Base-by-base conservation (phyloP, 2,329 filamentous ascomycete species). In the Colletotrichum paranaense region DNA sequence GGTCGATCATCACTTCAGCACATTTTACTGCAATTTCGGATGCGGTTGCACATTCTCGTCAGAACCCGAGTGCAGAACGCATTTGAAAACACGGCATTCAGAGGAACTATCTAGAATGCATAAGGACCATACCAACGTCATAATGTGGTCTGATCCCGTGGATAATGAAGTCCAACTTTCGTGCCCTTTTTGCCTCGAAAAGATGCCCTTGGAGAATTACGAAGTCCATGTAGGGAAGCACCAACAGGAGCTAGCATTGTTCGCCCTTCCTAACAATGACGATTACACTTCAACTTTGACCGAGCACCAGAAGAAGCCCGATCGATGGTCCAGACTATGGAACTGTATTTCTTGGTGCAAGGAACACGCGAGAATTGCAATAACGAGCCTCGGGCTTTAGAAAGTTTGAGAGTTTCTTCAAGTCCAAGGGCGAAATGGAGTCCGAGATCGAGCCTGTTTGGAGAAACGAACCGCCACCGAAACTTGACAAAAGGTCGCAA, bases 1-100 rank as follows among this genome's bases (percentile, higher is more conserved):
- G 8, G 14, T 65, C 0, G 73, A 79, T 14, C 64, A 71, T 6
- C 80, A 82, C 26, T 79, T 65, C 1, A 26, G 67, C 30, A 35
- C 7, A 5, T 69, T 59, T 3, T 5, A 52, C 5, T 14, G 11
- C 0, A n/a, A 5, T 0, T 68, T 63, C 3, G 1, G 2, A 32
- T 32, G 30, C 30, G 30, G 30, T 32, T 4, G 9, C 30, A 32
- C 30, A 4, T 32, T 32, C 30, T 32, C 30, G 0, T 60, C 56
- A 0, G 14, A 2, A 2, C 5, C 14, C 0, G 57, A 68, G 3
- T 4, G 11, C 2, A 24, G 6, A 1, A 1, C 30, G 30, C 57
- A 68, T 24, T 5, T 68, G 6, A 0, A 16, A 2, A 3, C 0
- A 24, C 16, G 1, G 1, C 65, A 68, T 2, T n/a, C 3, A 9